These are phyloP conservation scores for Arthrobotrys megalospora DNA, from an alignment of 2,329 filamentous ascomycete genomes.

Conservation along the genomic window DNA sequence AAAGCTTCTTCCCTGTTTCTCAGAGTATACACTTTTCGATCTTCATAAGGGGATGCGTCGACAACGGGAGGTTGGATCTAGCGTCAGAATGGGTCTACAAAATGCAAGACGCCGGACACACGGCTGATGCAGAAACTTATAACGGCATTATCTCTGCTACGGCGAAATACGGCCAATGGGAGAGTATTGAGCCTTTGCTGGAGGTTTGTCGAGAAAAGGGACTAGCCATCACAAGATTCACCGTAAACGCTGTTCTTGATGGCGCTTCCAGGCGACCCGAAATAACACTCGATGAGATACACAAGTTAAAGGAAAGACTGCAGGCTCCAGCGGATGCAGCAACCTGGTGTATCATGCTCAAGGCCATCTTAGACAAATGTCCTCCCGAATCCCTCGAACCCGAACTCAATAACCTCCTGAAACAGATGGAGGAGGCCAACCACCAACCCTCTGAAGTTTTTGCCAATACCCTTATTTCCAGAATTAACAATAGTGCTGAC, in stretches of 20 bases:
- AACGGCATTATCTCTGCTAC: constrained; percentile 62
- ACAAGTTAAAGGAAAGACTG: constrained; percentile 47
- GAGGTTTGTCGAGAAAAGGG: constrained; percentile 60
- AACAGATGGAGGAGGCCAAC: constrained; percentile 59
- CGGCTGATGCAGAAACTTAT: constrained; percentile 61
- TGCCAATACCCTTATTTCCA: constrained; percentile 62
- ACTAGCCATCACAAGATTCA: constrained; percentile 56
- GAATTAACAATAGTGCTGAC: constrained; percentile 57
- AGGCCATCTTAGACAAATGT: constrained; percentile 52
- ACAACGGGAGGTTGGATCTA: constrained; percentile 49
- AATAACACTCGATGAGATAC: constrained; percentile 54
- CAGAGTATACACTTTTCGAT: constrained; percentile 62
- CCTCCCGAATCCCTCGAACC: constrained; percentile 39
- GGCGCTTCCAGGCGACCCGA: constrained; percentile 43
- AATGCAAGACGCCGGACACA: constrained; percentile 62
- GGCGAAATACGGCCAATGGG: constrained; percentile 62
- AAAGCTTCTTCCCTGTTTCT: constrained; percentile 34
- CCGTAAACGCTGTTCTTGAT: constrained; percentile 62
- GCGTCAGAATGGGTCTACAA: constrained; percentile 62
- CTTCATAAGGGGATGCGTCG: constrained; percentile 62
- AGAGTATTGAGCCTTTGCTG: constrained; percentile 58
- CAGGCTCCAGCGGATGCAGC: constrained; percentile 40
- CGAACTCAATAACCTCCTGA: constrained; percentile 55
- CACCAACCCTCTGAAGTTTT: constrained; percentile 61
- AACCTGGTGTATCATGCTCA: constrained; percentile 64